These are phyloP conservation scores for Pseudocercospora fijiensis DNA, from an alignment of 2,329 filamentous ascomycete species.

Conservation along the genomic window DNA sequence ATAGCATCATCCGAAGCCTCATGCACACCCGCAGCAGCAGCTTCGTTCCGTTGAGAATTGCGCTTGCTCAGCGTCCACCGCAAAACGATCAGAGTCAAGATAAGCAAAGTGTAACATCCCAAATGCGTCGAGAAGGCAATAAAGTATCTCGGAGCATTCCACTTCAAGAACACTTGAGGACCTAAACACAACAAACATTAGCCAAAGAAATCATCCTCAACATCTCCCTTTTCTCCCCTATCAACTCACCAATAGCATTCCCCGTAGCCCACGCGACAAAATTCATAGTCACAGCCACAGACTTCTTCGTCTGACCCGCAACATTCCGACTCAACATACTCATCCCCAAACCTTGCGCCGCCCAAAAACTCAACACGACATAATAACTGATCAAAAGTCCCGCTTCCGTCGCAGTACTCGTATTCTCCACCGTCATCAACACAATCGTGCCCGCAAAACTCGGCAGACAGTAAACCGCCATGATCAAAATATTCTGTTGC, in stretches of 20 bases:
- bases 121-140: slow-evolving; percentile 69
- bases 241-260: slow-evolving; percentile 61
- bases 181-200: slow-evolving; percentile 40
- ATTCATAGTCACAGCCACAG: slow-evolving; percentile 65
- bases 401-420: slow-evolving; percentile 58
- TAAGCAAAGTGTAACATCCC: slow-evolving; percentile 62
- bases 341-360: slow-evolving; percentile 48
- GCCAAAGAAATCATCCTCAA: too few species aligned
- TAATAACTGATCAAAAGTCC: slow-evolving; percentile 73
- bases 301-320: slow-evolving; percentile 72
- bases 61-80: slow-evolving; percentile 44
- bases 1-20: slow-evolving; percentile 33
- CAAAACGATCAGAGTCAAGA: slow-evolving; percentile 45
- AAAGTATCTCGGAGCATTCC: slow-evolving; percentile 64
- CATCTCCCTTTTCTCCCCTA: not conserved
- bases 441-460: slow-evolving; percentile 71
- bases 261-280: slow-evolving; percentile 69
- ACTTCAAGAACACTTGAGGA: slow-evolving; percentile 63
- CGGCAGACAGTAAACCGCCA: slow-evolving; percentile 66
- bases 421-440: slow-evolving; percentile 66
- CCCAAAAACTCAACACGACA: slow-evolving; percentile 75
- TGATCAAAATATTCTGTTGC: slow-evolving; percentile 66
- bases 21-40: slow-evolving; percentile 27
- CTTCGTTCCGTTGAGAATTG: slow-evolving; percentile 43
- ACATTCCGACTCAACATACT: slow-evolving; percentile 55